Percentiles rank a stretch among this genome's conserved stretches.
Conservation (phyloP, 495 filamentous ascomycete genomes). For the Durotheca rogersii region DNA sequence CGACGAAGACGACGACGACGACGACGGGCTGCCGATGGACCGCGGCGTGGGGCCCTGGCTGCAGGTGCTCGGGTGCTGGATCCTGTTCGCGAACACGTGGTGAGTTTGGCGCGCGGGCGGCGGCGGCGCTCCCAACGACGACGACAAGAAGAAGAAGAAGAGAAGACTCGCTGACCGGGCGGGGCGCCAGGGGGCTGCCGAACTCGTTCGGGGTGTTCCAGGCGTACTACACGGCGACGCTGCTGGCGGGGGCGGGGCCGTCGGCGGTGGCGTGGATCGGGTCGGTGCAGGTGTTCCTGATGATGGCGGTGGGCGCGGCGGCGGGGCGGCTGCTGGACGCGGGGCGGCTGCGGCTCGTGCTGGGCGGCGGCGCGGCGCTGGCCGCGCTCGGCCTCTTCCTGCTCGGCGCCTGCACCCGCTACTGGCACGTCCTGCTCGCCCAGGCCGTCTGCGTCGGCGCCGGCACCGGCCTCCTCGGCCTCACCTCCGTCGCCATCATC, state of each 20-base stretch:
- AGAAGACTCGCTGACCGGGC: too few relatives aligned
- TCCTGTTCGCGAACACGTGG: too few relatives aligned
- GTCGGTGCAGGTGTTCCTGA: conserved; percentile 63
- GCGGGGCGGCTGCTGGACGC: conserved; percentile 64
- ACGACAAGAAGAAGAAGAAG: too few relatives aligned
- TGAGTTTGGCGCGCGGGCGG: too few relatives aligned
- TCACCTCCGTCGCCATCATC: conserved; percentile 69
- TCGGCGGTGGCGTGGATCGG: conserved; percentile 58
- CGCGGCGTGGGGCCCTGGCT: too few relatives aligned
- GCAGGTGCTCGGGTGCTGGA: too few relatives aligned
- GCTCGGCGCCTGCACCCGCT: conserved; percentile 44
- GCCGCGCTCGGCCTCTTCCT: conserved; percentile 59
- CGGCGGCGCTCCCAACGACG: too few relatives aligned
- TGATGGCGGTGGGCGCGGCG: conserved; percentile 60
- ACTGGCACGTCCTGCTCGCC: conserved; percentile 47
- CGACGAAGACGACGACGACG: too few relatives aligned
- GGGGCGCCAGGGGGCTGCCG: too few relatives aligned
- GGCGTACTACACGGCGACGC: conserved; percentile 40
- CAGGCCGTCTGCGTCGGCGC: conserved; percentile 49
- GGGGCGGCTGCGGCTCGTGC: conserved; percentile 57
- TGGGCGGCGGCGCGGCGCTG: conserved; percentile 54
- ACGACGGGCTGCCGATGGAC: too few relatives aligned
- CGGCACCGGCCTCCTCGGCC: conserved; percentile 60
- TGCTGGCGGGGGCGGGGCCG: conserved; percentile 34
- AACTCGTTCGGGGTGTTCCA: conserved; percentile 54